These are phyloP conservation scores for Spiraea crenata DNA, from an alignment of 331 rosid genomes.

Conservation along the genomic window DNA sequence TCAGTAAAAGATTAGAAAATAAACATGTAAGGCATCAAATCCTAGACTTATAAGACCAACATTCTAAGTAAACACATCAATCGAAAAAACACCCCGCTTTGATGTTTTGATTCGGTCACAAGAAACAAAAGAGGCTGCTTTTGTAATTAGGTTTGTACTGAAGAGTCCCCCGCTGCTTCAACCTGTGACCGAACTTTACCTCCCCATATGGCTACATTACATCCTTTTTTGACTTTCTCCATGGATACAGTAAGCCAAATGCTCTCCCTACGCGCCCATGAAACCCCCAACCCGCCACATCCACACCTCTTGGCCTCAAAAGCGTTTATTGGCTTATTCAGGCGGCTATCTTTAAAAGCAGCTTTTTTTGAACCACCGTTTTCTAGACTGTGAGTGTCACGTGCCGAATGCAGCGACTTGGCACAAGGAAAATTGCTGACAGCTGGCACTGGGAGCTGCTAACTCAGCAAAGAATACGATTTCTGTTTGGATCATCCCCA, in stretches of 20 bases:
- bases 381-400: conserved; percentile 31
- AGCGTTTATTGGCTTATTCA: conserved; percentile 12
- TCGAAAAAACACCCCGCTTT: too few species aligned
- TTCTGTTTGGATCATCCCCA: conserved; percentile 6
- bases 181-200: too few species aligned
- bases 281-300: not conserved
- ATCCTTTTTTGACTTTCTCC: conserved; percentile 17
- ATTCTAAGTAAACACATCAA: too few species aligned
- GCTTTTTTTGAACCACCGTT: not conserved
- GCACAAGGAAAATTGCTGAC: conserved; percentile 11
- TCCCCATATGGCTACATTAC: not conserved
- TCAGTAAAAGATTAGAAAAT: too few species aligned
- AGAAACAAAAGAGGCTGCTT: too few species aligned
- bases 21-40: too few species aligned
- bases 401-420: not conserved
- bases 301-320: not conserved
- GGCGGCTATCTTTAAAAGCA: conserved; percentile 26
- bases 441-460: conserved; percentile 17
- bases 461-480: not conserved
- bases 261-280: conserved; percentile 1
- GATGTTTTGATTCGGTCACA: too few species aligned
- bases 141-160: too few species aligned
- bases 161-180: too few species aligned
- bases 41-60: too few species aligned
- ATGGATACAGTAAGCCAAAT: not conserved